These are phyloP conservation scores for Taphrina populina DNA, from an alignment of 1,139 yeast genomes.

Conservation along the genomic window DNA sequence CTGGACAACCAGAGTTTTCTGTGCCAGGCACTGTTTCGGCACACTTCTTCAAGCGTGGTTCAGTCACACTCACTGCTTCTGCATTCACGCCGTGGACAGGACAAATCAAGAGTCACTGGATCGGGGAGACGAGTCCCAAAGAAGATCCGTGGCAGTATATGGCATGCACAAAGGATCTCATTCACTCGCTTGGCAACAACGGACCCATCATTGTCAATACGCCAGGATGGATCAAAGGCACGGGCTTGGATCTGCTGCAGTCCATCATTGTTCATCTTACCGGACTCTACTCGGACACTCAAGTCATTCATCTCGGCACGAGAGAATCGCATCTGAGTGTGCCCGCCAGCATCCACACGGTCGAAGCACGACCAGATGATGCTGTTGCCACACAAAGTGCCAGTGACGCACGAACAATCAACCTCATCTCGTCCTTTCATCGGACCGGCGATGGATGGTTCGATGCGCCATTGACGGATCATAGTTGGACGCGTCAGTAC, in stretches of 20 bases:
- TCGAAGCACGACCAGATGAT: too few relatives aligned
- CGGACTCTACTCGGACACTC: too few relatives aligned
- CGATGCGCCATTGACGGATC: slow-evolving; percentile 23
- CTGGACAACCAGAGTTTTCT: slow-evolving; percentile 84
- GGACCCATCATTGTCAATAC: slow-evolving; percentile 67
- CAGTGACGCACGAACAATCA: slow-evolving; percentile 45
- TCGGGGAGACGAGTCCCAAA: slow-evolving; percentile 75
- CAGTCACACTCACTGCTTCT: slow-evolving; percentile 45
- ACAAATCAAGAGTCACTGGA: slow-evolving; percentile 50
- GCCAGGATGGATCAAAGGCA: slow-evolving; percentile 94
- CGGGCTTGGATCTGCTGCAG: slow-evolving; percentile 66
- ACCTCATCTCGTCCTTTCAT: slow-evolving; percentile 45
- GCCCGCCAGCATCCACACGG: too few relatives aligned
- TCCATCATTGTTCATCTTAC: slow-evolving; percentile 55
- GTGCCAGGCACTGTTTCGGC: slow-evolving; percentile 64
- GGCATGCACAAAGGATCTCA: slow-evolving; percentile 47
- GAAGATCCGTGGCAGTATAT: slow-evolving; percentile 64
- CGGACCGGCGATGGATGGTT: slow-evolving; percentile 23
- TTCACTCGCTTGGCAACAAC: slow-evolving; percentile 39
- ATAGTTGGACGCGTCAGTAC: slow-evolving; percentile 24
- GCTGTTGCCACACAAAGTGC: too few relatives aligned
- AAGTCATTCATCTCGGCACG: too few relatives aligned
- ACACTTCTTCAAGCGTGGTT: slow-evolving; percentile 28
- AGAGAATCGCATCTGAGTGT: too few relatives aligned
- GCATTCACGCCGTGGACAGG: slow-evolving; percentile 43